Evolutionary conservation across 2,329 filamentous ascomycete species (phyloP), one percentile per base, ranked within the genome.

Genomic region (Ascochyta koolunga): DNA sequence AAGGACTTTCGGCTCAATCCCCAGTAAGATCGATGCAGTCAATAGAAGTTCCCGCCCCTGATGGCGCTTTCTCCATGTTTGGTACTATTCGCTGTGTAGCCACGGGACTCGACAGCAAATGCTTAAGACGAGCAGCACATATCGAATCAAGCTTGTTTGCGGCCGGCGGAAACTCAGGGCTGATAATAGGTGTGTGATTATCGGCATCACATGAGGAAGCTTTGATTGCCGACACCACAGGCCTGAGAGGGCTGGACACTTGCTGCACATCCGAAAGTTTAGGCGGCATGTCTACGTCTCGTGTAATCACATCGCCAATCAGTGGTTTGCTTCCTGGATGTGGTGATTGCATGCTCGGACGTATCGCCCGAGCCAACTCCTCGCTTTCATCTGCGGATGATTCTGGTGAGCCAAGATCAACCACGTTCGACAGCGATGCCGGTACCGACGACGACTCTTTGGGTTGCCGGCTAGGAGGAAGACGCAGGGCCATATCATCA

Each of bases 41-140:
- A 25, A n/a, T 27, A n/a, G 22, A 11, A 1, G 35, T 21, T n/a
- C n/a, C 9, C 8, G 1, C 9, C 7, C 8, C 7, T 35, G 40
- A 16, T n/a, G 13, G 19, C 15, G 19, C 21, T 24, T 19, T 22
- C n/a, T 16, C n/a, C 2, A 11, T n/a, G n/a, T 22, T 16, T 16
- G 35, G 19, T 11, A 21, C 29, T 5, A 22, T 5, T 7, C n/a
- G 10, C 16, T 21, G 18, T 16, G n/a, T 13, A n/a, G 31, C 5
- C 18, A 19, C 5, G 32, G 50, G 19, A 32, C 31, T 43, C 10
- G 37, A 42, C 2, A 39, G 40, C 2, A 58, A 58, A 8, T 32
- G 42, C 18, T 37, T 54, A 10, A 58, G 51, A 35, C 47, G 42
- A 31, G 51, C 51, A 37, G 31, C 29, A 27, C 45, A 39, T 7